phyloP scores from a whole-genome alignment of 495 filamentous ascomycete genomes.

The Trichoderma gamsii region DNA sequence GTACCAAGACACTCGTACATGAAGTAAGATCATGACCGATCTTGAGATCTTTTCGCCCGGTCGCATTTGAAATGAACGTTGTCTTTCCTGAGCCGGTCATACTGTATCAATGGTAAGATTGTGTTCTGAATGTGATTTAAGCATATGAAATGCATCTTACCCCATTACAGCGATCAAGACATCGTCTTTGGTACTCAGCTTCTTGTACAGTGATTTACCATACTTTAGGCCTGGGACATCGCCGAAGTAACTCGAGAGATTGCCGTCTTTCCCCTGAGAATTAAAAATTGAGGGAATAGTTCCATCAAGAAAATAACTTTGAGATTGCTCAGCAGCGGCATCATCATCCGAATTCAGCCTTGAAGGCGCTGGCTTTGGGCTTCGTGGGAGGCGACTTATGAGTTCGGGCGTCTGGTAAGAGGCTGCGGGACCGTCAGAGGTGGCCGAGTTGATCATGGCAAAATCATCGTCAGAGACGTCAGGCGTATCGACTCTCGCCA shows the following conservation, averaged over 20 bases:
- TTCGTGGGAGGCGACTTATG: neutral
- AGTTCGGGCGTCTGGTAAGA: neutral
- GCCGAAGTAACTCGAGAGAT: neutral
- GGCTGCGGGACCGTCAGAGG: neutral
- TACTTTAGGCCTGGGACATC: neutral
- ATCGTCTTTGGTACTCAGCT: neutral
- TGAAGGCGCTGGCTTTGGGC: neutral
- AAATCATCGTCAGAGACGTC: conserved; percentile 4
- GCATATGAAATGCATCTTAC: neutral
- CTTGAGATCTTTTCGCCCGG: conserved; percentile 16
- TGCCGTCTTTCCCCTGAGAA: neutral
- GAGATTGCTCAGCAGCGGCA: neutral
- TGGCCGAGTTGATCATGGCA: conserved; percentile 1
- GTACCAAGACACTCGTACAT: conserved; percentile 21
- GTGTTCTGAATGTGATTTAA: neutral
- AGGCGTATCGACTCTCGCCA: neutral
- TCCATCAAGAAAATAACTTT: neutral
- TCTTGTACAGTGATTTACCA: neutral
- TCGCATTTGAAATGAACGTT: conserved; percentile 29
- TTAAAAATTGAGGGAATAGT: neutral
- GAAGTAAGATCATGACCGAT: conserved; percentile 27
- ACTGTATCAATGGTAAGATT: conserved; percentile 28
- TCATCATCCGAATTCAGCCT: neutral
- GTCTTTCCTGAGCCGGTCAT: conserved; percentile 36
- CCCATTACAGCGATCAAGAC: neutral